Evolutionary conservation across 2,329 filamentous ascomycete genomes (phyloP).

Genomic region (Monosporascus ibericus): DNA sequence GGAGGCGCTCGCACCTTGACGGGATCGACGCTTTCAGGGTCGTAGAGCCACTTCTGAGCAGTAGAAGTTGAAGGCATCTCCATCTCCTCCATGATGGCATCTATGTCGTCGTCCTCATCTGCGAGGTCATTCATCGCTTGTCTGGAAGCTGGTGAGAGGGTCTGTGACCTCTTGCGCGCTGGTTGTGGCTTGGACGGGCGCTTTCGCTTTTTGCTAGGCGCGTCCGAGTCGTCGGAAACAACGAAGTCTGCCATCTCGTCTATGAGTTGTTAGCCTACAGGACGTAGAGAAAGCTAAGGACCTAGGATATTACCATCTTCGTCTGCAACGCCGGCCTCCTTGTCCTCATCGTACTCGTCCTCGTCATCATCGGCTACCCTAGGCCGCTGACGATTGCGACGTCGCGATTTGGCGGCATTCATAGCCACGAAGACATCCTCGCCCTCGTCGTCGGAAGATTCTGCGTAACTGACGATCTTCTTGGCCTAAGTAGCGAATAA

Average conservation of each 20-base stretch:
- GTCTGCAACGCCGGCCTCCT: slow-evolving; percentile 53
- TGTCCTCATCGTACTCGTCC: slow-evolving; percentile 61
- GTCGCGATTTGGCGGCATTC: slow-evolving; percentile 32
- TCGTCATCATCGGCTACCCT: slow-evolving; percentile 59
- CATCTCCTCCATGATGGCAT: slow-evolving; percentile 49
- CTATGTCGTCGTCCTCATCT: slow-evolving; percentile 44
- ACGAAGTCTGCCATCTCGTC: slow-evolving; percentile 83
- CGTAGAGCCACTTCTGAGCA: slow-evolving; percentile 72
- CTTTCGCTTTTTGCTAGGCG: slow-evolving; percentile 69
- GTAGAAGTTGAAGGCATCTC: slow-evolving; percentile 61
- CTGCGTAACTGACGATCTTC: slow-evolving; percentile 70
- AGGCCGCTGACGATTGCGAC: slow-evolving; percentile 44
- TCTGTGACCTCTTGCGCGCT: slow-evolving; percentile 57
- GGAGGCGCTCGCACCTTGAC: slow-evolving; percentile 16
- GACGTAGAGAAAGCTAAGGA: neutral
- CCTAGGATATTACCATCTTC: slow-evolving; percentile 47
- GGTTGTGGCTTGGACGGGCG: slow-evolving; percentile 46
- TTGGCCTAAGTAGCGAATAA: slow-evolving; percentile 33
- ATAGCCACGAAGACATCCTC: slow-evolving; percentile 59
- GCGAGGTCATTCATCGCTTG: slow-evolving; percentile 30
- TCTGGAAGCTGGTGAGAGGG: slow-evolving; percentile 37
- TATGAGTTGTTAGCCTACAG: slow-evolving; percentile 18
- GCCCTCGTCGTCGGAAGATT: slow-evolving; percentile 76
- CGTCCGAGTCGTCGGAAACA: slow-evolving; percentile 80
- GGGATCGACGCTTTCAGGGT: slow-evolving; percentile 40